Percentiles rank a stretch among this genome's conserved stretches.
Conservation (phyloP, 441 rosid species). For the Erodium chrysanthum region DNA sequence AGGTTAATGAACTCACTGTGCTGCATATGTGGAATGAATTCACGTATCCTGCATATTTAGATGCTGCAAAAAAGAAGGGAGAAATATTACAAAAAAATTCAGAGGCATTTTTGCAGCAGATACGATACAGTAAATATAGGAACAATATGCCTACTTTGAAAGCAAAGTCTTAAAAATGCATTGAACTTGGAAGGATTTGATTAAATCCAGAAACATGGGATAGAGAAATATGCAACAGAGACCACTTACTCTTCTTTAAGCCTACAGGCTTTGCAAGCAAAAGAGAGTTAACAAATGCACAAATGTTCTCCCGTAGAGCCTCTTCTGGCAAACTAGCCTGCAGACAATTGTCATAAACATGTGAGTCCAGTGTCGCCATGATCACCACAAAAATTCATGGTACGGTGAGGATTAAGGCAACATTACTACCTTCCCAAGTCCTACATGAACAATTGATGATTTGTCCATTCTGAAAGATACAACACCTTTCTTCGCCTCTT, state of each 20-base stretch:
- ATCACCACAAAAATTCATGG: conserved; percentile 1
- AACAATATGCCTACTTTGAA: too few species aligned
- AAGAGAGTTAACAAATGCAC: conserved; percentile 91
- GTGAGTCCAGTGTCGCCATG: conserved; percentile 1
- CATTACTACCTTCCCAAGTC: conserved; percentile 71
- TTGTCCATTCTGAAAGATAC: conserved; percentile 86
- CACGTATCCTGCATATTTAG: conserved; percentile 91
- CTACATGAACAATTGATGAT: conserved; percentile 76
- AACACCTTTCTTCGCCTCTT: conserved; percentile 68
- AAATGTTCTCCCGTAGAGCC: conserved; percentile 61
- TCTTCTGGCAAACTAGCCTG: conserved; percentile 69
- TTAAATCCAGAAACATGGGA: neutral
- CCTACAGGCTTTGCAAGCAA: conserved; percentile 88
- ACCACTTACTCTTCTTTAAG: conserved; percentile 70
- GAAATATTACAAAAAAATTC: neutral
- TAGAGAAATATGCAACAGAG: neutral
- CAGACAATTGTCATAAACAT: conserved; percentile 16
- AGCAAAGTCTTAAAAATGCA: neutral
- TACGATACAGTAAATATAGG: too few species aligned
- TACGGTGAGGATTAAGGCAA: conserved; percentile 12
- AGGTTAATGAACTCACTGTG: conserved; percentile 47
- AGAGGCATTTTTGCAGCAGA: too few species aligned
- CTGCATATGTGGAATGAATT: conserved; percentile 79
- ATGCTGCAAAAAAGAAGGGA: conserved; percentile 46
- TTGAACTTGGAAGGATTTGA: conserved; percentile 8